These are phyloP conservation scores for Athelia psychrophila DNA, from an alignment of 1,284 basidiomycete species.

Conservation along the genomic window DNA sequence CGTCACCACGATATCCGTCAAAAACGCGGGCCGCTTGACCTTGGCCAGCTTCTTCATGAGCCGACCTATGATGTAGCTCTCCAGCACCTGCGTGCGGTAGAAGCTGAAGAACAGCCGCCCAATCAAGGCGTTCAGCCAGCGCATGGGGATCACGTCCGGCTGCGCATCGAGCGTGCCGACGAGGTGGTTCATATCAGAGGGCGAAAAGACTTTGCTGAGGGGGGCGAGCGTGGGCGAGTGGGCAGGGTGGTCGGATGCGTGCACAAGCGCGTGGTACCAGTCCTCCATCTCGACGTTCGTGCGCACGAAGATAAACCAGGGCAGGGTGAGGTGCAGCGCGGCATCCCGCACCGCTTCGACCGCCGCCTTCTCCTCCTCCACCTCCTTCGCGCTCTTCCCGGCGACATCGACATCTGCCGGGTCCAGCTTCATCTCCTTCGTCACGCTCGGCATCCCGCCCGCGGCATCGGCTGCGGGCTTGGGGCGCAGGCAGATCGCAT, in stretches of 20 bases:
- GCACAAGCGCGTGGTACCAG: slow-evolving; percentile 91
- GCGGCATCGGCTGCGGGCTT: slow-evolving; percentile 29
- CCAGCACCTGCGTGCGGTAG: slow-evolving; percentile 81
- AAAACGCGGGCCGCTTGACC: slow-evolving; percentile 84
- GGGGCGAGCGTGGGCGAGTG: slow-evolving; percentile 55
- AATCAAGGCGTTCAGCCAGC: slow-evolving; percentile 94
- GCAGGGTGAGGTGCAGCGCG: slow-evolving; percentile 48
- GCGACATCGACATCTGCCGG: slow-evolving; percentile 34
- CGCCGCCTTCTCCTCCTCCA: slow-evolving; percentile 45
- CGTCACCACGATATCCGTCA: slow-evolving; percentile 83
- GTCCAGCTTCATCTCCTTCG: slow-evolving; percentile 50
- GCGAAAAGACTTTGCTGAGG: slow-evolving; percentile 65
- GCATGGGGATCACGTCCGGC: slow-evolving; percentile 93
- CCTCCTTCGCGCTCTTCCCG: slow-evolving; percentile 42
- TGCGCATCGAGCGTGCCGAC: slow-evolving; percentile 86
- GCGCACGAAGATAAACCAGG: slow-evolving; percentile 90
- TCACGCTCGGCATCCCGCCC: slow-evolving; percentile 45
- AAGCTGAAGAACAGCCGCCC: slow-evolving; percentile 92
- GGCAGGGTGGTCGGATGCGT: slow-evolving; percentile 61
- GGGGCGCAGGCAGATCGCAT: slow-evolving; percentile 78
- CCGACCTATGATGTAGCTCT: slow-evolving; percentile 82
- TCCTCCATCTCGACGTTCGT: slow-evolving; percentile 90
- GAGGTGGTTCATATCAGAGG: slow-evolving; percentile 81
- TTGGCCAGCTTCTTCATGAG: slow-evolving; percentile 94
- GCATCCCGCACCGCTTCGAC: slow-evolving; percentile 47